A percentile compares a stretch with the other conserved stretches of the same genome.
phyloP scores from a whole-genome alignment of 1,139 yeast genomes.

The Barnettozyma hawaiiensis region DNA sequence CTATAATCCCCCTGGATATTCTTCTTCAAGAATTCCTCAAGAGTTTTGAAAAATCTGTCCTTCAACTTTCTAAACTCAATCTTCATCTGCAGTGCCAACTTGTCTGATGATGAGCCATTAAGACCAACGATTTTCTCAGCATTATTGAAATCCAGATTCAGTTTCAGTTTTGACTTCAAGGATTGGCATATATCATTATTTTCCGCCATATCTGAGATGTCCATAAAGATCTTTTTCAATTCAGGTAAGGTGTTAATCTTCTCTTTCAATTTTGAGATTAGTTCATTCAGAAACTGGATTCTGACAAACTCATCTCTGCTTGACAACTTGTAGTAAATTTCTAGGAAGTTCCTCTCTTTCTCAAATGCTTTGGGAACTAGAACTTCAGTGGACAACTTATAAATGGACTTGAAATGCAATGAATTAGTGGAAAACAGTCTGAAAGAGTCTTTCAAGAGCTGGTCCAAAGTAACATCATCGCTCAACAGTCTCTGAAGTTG shows the following conservation, averaged over 20 bases:
- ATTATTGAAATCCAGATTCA: conserved; percentile 4
- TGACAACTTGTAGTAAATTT: conserved; percentile 21
- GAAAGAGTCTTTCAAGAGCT: conserved; percentile 18
- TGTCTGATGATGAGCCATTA: neutral
- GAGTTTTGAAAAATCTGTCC: conserved; percentile 13
- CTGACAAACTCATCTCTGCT: conserved; percentile 21
- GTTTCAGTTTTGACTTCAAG: conserved; percentile 12
- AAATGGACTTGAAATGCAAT: conserved; percentile 14
- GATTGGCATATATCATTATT: conserved; percentile 12
- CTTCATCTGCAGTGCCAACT: conserved; percentile 16
- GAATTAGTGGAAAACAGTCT: conserved; percentile 7
- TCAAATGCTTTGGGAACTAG: conserved; percentile 13
- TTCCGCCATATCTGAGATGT: conserved; percentile 5
- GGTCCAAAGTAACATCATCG: conserved; percentile 16
- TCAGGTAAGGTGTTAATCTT: conserved; percentile 7
- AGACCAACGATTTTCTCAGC: neutral
- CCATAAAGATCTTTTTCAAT: conserved; percentile 8
- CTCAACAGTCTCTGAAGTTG: conserved; percentile 18
- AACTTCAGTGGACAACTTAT: conserved; percentile 17
- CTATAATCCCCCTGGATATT: conserved; percentile 14
- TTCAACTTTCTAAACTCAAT: conserved; percentile 21
- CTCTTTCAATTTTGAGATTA: conserved; percentile 14
- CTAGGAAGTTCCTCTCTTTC: conserved; percentile 15
- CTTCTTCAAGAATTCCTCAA: conserved; percentile 19
- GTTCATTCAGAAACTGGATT: conserved; percentile 21